These are phyloP conservation scores for Citrullus amarus DNA, from an alignment of 306 rosid species.

Conservation along the genomic window DNA sequence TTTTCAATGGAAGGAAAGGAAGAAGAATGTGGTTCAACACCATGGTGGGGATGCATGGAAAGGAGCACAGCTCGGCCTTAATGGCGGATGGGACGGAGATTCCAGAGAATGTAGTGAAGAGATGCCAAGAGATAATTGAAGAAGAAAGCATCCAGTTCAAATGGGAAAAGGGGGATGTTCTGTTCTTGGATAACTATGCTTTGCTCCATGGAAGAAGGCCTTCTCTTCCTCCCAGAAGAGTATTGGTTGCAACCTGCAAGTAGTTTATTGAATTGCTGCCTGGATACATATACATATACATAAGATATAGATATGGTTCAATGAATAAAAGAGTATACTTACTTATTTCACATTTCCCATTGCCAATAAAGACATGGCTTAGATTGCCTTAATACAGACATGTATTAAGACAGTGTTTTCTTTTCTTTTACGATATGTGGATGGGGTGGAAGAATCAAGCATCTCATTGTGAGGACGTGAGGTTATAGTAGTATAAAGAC, in stretches of 20 bases:
- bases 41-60: constrained; percentile 71
- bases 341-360: background rate
- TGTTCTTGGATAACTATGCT: constrained; percentile 73
- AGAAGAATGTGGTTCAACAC: constrained; percentile 85
- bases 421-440: no score
- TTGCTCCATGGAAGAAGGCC: constrained; percentile 90
- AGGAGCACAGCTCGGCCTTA: constrained; percentile 56
- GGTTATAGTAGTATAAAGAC: no score
- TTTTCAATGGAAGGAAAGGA: constrained; percentile 71
- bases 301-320: background rate
- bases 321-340: background rate
- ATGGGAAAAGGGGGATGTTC: constrained; percentile 80
- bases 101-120: constrained; percentile 42
- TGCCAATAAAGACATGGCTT: background rate
- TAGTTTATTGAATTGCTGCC: constrained; percentile 9
- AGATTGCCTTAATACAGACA: background rate
- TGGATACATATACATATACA: no score
- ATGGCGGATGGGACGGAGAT: constrained; percentile 73
- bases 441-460: no score
- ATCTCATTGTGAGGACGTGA: no score
- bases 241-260: constrained; percentile 61
- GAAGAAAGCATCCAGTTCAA: constrained; percentile 87
- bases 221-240: constrained; percentile 74
- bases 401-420: no score
- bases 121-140: constrained; percentile 73